Base-by-base conservation (phyloP, 2,329 filamentous ascomycete genomes). In the Aspergillus alliaceus region DNA sequence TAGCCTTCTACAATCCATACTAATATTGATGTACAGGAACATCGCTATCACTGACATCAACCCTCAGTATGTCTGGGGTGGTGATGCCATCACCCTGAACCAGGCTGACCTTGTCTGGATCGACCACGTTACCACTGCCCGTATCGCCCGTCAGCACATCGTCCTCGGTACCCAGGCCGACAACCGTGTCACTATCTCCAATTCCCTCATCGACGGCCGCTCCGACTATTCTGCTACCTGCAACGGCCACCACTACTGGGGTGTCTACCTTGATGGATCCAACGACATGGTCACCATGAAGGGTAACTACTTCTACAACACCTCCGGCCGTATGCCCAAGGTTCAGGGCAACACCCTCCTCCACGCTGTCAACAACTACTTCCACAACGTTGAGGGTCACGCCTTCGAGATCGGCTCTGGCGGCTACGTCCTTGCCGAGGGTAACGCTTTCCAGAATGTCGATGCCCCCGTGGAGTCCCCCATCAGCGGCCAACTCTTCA, bases 281-380 rank as follows among this genome's bases (percentile, higher is more conserved):
- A 78, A 73, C 69, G 84, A 87, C 67, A 66, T 80, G 59, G 76
- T 86, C 66, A 86, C 84, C 61, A 66, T 86, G 69, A 83, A 84
- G 76, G 77, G 78, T 62, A 86, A 86, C 78, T 86, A 85, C 75
- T 76, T 86, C 69, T 81, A 85, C 78, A 76, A 84, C 71, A 81
- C 80, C 51, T 80, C 77, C 15, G 84, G 84, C 57, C 83, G 84
- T 55, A 75, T 76, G 14, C 84, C 84, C 64, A 86, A 86, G 76
- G 76, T 86, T 24, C 75, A 73, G 57, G 78, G 77, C 29, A 82
- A 82, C 69, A 84, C 84, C 53, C 78, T 85, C 40, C 74, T 86
- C 54, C 84, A 87, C 71, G 82, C 81, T 34, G 69, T 62, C 68
- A 86, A 86, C 80, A 86, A 86, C 78, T 85, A 82, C 79, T 86